Base-by-base conservation (phyloP, 169 alveolate genomes). In the Neospora caninum region DNA sequence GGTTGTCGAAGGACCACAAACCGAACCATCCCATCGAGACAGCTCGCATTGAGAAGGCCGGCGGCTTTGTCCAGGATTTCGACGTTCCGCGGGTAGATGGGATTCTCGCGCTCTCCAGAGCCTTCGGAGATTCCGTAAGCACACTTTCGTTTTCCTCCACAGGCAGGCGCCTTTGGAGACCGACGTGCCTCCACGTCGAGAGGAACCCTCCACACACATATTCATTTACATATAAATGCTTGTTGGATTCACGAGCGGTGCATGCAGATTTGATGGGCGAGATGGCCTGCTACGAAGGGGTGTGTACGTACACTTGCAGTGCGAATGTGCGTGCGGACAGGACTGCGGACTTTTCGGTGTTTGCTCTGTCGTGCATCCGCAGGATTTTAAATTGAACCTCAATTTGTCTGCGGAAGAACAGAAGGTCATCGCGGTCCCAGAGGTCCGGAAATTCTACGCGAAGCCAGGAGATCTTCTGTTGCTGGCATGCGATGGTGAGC, bases 71-170 rank as follows among this genome's bases (percentile, higher is more conserved):
- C 80, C 27, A 41, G 1, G 16, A 22, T 49, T 7, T 39, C 80
- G 80, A 43, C 41, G 92, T 86, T 9, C 80, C 92, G 25, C 70
- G 92, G 42, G 92, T 86, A 31, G 92, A 86, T 45, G 92, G 92
- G 9, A n/a, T 54, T 34, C 80, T 86, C 53, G 92, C 92, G 41
- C 92, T 86, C 45, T 86, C 92, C 7, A 4, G 92, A 31, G 92
- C 92, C 53, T 86, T 86, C 92, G 92, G 92, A 31, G 92, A 86
- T 29, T 43, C 80, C 1, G 92, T 86, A 39, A 25, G 92, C 34
- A 13, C 73, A 13, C 31, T 49, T 13, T 13, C 4, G 58, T 13
- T 4, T 49, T 49, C 58, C 13, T 4, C 58, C 4, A 49, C 4
- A 4, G 58, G 4, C 58, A 49, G 4, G 13, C 58, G 58, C 58